Conservation (phyloP, 2,329 filamentous ascomycete genomes). For the Talaromyces sp. region DNA sequence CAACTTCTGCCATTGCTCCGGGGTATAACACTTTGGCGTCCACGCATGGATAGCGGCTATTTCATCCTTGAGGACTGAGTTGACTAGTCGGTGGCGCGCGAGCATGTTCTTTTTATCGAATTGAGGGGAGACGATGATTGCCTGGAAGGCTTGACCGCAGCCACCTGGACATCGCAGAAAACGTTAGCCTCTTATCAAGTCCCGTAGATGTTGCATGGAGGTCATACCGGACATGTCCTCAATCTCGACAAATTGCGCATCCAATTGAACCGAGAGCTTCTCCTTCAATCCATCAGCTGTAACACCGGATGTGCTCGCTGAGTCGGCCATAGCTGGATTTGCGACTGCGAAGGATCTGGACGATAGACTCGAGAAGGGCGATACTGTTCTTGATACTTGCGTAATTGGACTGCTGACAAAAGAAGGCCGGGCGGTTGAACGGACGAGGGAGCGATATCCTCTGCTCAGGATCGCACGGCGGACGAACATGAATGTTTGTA, state of each 20-base stretch:
- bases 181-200: background rate
- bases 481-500: slow-evolving; percentile 33
- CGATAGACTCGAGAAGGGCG: slow-evolving; percentile 34
- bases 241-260: slow-evolving; percentile 77
- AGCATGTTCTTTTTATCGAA: slow-evolving; percentile 73
- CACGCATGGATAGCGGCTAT: slow-evolving; percentile 91
- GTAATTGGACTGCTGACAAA: slow-evolving; percentile 18
- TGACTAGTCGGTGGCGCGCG: slow-evolving; percentile 82
- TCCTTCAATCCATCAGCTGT: slow-evolving; percentile 68
- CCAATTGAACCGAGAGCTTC: slow-evolving; percentile 67
- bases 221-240: slow-evolving; percentile 81
- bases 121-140: slow-evolving; percentile 65
- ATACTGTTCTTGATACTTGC: slow-evolving; percentile 7
- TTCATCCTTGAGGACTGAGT: slow-evolving; percentile 76
- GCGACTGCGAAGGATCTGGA: slow-evolving; percentile 33
- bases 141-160: slow-evolving; percentile 68
- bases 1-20: slow-evolving; percentile 79
- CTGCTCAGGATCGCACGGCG: slow-evolving; percentile 37
- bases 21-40: slow-evolving; percentile 91
- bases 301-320: slow-evolving; percentile 58
- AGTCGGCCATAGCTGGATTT: slow-evolving; percentile 42
- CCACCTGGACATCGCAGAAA: slow-evolving; percentile 50
- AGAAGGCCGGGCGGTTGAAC: slow-evolving; percentile 22
- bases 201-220: background rate
- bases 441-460: slow-evolving; percentile 40